A percentile compares a stretch with the other conserved stretches of the same genome.
phyloP scores from a whole-genome alignment of 176 grass and related monocot genomes.

The Carex kokanica region DNA sequence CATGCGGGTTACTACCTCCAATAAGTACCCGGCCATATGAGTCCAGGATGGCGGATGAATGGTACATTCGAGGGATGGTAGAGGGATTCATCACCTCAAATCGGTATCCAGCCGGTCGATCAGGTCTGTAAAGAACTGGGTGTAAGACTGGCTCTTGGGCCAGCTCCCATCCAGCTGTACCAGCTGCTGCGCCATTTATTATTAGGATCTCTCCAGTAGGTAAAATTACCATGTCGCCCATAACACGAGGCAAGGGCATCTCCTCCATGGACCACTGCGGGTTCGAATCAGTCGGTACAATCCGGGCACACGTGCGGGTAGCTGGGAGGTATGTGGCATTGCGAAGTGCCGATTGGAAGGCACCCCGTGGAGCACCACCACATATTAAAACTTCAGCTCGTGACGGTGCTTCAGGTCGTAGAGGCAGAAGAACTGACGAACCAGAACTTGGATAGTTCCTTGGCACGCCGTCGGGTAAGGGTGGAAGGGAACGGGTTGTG shows the following conservation, averaged over 20 bases:
- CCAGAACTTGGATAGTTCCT: conserved; percentile 66
- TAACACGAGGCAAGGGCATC: conserved; percentile 55
- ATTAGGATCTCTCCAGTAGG: conserved; percentile 72
- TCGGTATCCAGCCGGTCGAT: conserved; percentile 21
- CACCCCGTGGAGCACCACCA: conserved; percentile 46
- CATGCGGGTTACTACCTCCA: conserved; percentile 82
- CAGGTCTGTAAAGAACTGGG: conserved; percentile 55
- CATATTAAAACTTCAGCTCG: conserved; percentile 75
- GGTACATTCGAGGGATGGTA: conserved; percentile 59
- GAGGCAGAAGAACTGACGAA: conserved; percentile 71
- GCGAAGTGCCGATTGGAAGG: conserved; percentile 46
- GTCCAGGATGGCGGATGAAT: conserved; percentile 65
- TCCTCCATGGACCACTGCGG: conserved; percentile 61
- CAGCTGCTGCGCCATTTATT: conserved; percentile 54
- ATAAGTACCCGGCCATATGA: conserved; percentile 55
- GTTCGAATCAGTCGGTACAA: conserved; percentile 44
- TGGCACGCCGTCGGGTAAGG: conserved; percentile 38
- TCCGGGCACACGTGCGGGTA: conserved; percentile 46
- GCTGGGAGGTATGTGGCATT: conserved; percentile 56
- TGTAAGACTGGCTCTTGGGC: conserved; percentile 46
- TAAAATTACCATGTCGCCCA: conserved; percentile 87
- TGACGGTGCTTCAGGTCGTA: neutral
- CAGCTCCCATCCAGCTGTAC: conserved; percentile 78
- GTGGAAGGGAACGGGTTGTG: conserved; percentile 38
- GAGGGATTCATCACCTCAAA: conserved; percentile 39